phyloP scores from a whole-genome alignment of 768 basidiomycete genomes.

The Pisolithus orientalis region DNA sequence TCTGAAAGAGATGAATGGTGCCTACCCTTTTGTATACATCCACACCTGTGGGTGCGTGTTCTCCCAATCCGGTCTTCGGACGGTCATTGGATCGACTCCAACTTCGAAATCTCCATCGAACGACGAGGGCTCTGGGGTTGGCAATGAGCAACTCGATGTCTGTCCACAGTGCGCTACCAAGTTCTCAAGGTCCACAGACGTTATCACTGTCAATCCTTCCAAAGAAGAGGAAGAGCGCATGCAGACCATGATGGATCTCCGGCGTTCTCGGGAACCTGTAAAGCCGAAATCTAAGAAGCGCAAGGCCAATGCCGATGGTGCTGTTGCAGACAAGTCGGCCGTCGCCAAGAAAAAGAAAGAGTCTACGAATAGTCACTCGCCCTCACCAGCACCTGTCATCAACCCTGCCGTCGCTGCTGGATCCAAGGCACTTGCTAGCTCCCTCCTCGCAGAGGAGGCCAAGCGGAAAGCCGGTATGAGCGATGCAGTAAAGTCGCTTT shows the following conservation, averaged over 20 bases:
- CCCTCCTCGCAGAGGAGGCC: conserved; percentile 74
- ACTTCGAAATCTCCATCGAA: conserved; percentile 16
- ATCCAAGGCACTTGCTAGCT: conserved; percentile 61
- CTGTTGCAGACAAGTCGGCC: conserved; percentile 21
- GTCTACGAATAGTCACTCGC: conserved; percentile 6
- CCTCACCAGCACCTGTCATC: conserved; percentile 23
- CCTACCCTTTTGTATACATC: conserved; percentile 83
- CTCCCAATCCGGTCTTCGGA: conserved; percentile 75
- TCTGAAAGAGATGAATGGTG: conserved; percentile 92
- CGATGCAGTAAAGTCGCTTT: conserved; percentile 79
- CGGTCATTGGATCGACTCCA: conserved; percentile 32
- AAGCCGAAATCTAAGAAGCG: conserved; percentile 56
- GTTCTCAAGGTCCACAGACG: conserved; percentile 50
- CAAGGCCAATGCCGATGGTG: conserved; percentile 39
- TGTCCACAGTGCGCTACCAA: conserved; percentile 77
- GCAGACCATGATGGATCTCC: conserved; percentile 48
- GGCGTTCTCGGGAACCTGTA: conserved; percentile 48
- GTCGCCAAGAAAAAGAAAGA: conserved; percentile 40
- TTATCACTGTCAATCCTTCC: conserved; percentile 64
- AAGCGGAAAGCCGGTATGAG: conserved; percentile 83
- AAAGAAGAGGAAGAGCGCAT: conserved; percentile 60
- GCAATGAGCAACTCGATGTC: conserved; percentile 40
- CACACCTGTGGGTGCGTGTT: conserved; percentile 87
- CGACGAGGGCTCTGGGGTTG: conserved; percentile 20
- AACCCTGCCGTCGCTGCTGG: conserved; percentile 51